phyloP scores from a whole-genome alignment of 1,284 basidiomycete species.

The Hemileia vastatrix region DNA sequence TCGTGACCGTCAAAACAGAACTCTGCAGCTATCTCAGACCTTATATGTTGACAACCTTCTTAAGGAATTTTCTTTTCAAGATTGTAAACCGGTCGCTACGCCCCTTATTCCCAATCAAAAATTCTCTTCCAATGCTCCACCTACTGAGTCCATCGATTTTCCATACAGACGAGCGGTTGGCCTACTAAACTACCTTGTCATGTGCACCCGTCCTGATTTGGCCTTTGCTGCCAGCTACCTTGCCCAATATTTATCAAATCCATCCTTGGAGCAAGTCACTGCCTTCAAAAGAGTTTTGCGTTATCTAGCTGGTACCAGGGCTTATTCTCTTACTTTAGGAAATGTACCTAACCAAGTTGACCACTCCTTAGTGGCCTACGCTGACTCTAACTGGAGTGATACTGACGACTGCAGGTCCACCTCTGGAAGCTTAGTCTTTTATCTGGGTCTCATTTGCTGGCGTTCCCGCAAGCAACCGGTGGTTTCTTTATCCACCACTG shows the following conservation, averaged over 20 bases:
- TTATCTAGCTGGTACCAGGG: not conserved
- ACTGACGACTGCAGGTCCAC: too few species aligned
- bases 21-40: not conserved
- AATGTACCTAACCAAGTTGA: not conserved
- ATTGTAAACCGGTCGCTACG: not conserved
- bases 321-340: not conserved
- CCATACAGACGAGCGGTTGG: conserved; percentile 1
- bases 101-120: not conserved
- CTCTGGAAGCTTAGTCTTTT: not conserved
- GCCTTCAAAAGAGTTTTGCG: too few species aligned
- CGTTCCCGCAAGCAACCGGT: too few species aligned
- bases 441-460: not conserved
- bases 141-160: not conserved
- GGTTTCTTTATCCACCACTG: too few species aligned
- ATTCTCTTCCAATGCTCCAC: not conserved
- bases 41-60: not conserved
- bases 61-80: not conserved
- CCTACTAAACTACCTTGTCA: not conserved
- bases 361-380: not conserved
- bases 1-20: too few species aligned
- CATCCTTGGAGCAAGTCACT: too few species aligned
- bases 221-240: not conserved
- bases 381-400: not conserved
- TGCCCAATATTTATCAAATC: too few species aligned
- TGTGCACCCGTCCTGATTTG: conserved; percentile 11